Evolutionary conservation across 2,329 filamentous ascomycete genomes (phyloP).

Genomic region (Zasmidium citrigriseum): DNA sequence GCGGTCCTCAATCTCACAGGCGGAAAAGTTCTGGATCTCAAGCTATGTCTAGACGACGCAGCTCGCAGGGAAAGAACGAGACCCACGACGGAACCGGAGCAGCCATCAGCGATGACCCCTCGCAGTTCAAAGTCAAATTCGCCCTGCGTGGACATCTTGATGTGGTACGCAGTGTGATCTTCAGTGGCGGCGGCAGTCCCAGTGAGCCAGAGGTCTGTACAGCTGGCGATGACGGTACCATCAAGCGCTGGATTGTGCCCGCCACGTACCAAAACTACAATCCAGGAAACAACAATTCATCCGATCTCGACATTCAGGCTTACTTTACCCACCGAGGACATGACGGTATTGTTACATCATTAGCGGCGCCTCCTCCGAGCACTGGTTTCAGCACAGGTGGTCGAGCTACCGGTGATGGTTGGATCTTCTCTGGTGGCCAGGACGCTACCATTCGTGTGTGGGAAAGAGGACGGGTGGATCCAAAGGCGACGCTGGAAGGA

Average conservation of each 20-base stretch:
- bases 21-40: slow-evolving; percentile 71
- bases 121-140: slow-evolving; percentile 89
- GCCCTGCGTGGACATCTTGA: slow-evolving; percentile 90
- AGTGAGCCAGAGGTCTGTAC: slow-evolving; percentile 97
- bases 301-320: slow-evolving; percentile 83
- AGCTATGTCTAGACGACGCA: slow-evolving; percentile 59
- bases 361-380: slow-evolving; percentile 84
- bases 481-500: slow-evolving; percentile 89
- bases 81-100: slow-evolving; percentile 48
- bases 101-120: slow-evolving; percentile 62
- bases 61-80: slow-evolving; percentile 60
- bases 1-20: slow-evolving; percentile 66
- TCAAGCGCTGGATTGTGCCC: slow-evolving; percentile 96
- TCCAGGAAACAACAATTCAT: slow-evolving; percentile 55
- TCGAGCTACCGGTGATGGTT: slow-evolving; percentile 85
- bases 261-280: slow-evolving; percentile 64
- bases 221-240: slow-evolving; percentile 88
- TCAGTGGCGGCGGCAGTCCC: slow-evolving; percentile 92
- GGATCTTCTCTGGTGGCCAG: slow-evolving; percentile 97
- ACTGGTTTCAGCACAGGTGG: slow-evolving; percentile 89
- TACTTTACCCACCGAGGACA: slow-evolving; percentile 97
- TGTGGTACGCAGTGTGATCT: slow-evolving; percentile 90
- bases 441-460: slow-evolving; percentile 92
- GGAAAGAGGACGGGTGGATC: slow-evolving; percentile 91
- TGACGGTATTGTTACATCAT: slow-evolving; percentile 80